Conservation (phyloP, 768 basidiomycete genomes). For the Tulasnella sp. region DNA sequence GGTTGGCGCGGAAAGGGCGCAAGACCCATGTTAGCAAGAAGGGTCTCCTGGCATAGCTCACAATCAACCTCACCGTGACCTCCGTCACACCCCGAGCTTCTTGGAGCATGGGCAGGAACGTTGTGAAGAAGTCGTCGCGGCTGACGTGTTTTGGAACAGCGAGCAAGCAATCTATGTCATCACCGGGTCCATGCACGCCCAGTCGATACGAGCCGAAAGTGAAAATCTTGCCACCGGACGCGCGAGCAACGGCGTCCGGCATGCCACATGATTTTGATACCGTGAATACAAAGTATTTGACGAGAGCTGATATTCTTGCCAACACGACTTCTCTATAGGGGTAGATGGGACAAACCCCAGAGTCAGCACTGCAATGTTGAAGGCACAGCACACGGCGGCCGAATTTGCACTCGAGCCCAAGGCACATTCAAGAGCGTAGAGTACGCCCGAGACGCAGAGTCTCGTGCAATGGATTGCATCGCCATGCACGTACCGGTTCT, state of each 20-base stretch:
- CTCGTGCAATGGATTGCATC: not conserved
- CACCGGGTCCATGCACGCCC: conserved; percentile 92
- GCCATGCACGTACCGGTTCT: conserved; percentile 73
- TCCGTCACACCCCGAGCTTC: conserved; percentile 79
- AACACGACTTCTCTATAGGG: conserved; percentile 79
- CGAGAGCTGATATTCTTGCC: conserved; percentile 79
- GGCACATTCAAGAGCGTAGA: not conserved
- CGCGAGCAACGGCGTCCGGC: conserved; percentile 79
- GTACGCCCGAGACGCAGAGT: not conserved
- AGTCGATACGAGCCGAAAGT: conserved; percentile 98
- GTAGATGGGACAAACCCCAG: not conserved
- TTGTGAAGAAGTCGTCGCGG: conserved; percentile 91
- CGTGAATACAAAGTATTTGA: conserved; percentile 87
- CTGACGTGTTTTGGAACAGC: conserved; percentile 96
- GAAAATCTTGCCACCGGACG: conserved; percentile 97
- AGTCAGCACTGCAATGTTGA: conserved; percentile 1
- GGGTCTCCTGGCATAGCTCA: not conserved
- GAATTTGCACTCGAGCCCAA: not conserved
- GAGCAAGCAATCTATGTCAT: conserved; percentile 97
- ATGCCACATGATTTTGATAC: conserved; percentile 75
- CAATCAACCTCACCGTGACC: conserved; percentile 69
- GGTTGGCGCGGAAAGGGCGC: not conserved
- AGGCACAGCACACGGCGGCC: conserved; percentile 1
- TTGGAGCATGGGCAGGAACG: conserved; percentile 84
- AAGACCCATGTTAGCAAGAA: not conserved